A percentile compares a stretch with the other conserved stretches of the same genome.
Evolutionary conservation across 768 basidiomycete species (phyloP).

Genomic region (Russula ochroleuca): DNA sequence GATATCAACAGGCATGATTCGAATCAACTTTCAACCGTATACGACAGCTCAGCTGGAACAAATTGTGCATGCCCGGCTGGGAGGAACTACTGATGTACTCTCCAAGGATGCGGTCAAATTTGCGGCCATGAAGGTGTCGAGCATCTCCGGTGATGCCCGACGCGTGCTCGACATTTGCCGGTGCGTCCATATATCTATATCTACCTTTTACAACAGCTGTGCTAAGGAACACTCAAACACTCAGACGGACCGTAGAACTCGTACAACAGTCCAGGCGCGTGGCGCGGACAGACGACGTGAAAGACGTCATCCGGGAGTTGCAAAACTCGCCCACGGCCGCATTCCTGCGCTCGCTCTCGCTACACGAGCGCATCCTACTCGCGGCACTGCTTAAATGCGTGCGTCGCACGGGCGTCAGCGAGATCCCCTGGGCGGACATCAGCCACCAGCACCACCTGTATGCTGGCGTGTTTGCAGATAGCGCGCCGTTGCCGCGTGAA

Average conservation of each 20-base stretch:
- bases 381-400: slow-evolving; percentile 79
- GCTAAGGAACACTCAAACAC: not conserved
- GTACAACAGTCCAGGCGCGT: slow-evolving; percentile 48
- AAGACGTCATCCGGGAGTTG: slow-evolving; percentile 75
- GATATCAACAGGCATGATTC: slow-evolving; percentile 57
- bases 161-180: slow-evolving; percentile 91
- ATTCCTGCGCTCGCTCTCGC: slow-evolving; percentile 74
- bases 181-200: slow-evolving; percentile 36
- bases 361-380: slow-evolving; percentile 87
- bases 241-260: slow-evolving; percentile 79
- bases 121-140: slow-evolving; percentile 73
- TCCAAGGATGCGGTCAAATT: slow-evolving; percentile 73
- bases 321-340: slow-evolving; percentile 88
- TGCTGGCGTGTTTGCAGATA: slow-evolving; percentile 55
- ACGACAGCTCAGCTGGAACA: slow-evolving; percentile 68
- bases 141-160: slow-evolving; percentile 90
- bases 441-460: slow-evolving; percentile 73
- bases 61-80: slow-evolving; percentile 82
- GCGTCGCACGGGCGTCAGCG: slow-evolving; percentile 78
- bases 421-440: slow-evolving; percentile 83
- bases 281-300: slow-evolving; percentile 68
- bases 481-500: slow-evolving; percentile 59
- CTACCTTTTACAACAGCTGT: not conserved
- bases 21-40: slow-evolving; percentile 92
- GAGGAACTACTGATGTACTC: slow-evolving; percentile 51